A percentile compares a stretch with the other conserved stretches of the same genome.
These are phyloP conservation scores for Backusella australiensis DNA, from an alignment of 192 early-diverging fungal species.

Conservation along the genomic window DNA sequence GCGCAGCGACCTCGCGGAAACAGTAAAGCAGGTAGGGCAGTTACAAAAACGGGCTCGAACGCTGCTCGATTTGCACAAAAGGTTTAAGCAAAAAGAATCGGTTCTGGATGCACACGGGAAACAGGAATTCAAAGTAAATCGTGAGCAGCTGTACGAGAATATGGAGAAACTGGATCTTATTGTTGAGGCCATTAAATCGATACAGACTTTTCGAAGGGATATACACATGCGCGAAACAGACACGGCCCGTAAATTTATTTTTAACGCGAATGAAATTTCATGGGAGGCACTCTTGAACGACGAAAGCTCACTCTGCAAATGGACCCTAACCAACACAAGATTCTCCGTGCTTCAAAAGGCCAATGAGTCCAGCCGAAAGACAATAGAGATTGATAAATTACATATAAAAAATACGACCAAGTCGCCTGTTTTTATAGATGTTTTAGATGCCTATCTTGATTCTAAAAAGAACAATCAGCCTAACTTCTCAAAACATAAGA, in stretches of 20 bases:
- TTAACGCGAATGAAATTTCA: conserved; percentile 53
- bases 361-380: conserved; percentile 69
- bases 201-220: conserved; percentile 48
- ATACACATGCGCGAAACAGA: conserved; percentile 55
- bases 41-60: conserved; percentile 58
- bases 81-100: neutral
- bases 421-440: conserved; percentile 52
- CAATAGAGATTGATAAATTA: conserved; percentile 73
- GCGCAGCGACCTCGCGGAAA: conserved; percentile 61
- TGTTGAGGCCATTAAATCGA: conserved; percentile 60
- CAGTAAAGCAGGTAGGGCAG: conserved; percentile 44
- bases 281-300: conserved; percentile 76
- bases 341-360: conserved; percentile 69
- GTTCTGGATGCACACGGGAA: conserved; percentile 7
- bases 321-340: conserved; percentile 56
- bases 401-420: conserved; percentile 63
- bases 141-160: conserved; percentile 13
- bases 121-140: conserved; percentile 13
- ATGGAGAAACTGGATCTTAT: conserved; percentile 63
- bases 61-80: conserved; percentile 26
- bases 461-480: conserved; percentile 29
- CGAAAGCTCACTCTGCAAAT: conserved; percentile 64
- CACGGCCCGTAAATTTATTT: conserved; percentile 48
- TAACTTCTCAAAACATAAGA: conserved; percentile 63
- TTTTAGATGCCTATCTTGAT: conserved; percentile 61